Base-by-base conservation (phyloP, 495 filamentous ascomycete genomes). In the Letharia columbiana region DNA sequence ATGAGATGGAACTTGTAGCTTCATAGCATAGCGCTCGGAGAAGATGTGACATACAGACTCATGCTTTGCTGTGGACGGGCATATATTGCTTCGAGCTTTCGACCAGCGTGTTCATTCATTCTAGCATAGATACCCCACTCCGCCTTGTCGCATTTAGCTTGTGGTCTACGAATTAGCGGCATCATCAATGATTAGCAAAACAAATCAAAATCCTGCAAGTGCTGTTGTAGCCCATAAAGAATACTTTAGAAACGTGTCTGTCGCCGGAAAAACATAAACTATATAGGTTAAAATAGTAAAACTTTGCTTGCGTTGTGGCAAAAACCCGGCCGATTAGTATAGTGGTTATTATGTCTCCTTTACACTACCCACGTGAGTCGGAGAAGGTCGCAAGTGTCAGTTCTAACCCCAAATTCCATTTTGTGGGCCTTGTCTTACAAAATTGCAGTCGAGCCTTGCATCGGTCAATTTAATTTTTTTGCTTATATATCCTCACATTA, bases 261-360 rank as follows among this genome's bases (percentile, higher is more conserved):
- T 28, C 23, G 23, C 23, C 23, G 23, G 23, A 28, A 28, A 28
- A 28, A 28, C 23, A 28, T 28, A 28, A 28, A 28, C 23, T 0
- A 28, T 28, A 28, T 28, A 28, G 0, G 0, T 28, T 28, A 1
- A 1, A 28, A 28, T 28, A 28, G 23, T 28, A 28, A 28, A 1
- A 28, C 23, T 28, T 28, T 28, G 23, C 0, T 28, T 28, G 23
- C 23, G 23, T 28, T 28, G 23, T 28, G 23, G 23, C 23, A 28
- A 28, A 28, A 28, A 28, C 23, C 9, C n/a, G 67, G 64, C 35
- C 49, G 66, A 39, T 33, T 72, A 69, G 71, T 71, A 61, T 73
- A 73, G 71, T 64, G 71, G 71, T 73, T 66, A 73, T 71, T 61
- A 71, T 67, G 67, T 69, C 67, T 71, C 67, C 69, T 71, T 73